Conservation (phyloP, 73 alveolate species). For the Breviolum minutum region DNA sequence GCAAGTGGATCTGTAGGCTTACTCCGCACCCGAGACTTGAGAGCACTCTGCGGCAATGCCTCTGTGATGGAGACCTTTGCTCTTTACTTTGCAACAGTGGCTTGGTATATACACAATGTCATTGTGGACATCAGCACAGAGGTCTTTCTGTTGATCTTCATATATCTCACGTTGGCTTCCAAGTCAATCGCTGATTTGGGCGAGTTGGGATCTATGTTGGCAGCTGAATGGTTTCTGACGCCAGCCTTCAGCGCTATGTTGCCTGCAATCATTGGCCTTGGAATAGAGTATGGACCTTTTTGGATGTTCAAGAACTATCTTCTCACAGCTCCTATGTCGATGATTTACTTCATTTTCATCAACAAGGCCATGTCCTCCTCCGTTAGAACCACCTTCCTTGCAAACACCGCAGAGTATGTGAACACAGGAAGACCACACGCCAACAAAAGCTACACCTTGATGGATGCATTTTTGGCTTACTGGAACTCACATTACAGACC, state of each 20-base stretch:
- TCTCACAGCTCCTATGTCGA: slow-evolving; percentile 68
- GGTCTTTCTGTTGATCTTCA: slow-evolving; percentile 74
- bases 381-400: slow-evolving; percentile 66
- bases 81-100: slow-evolving; percentile 83
- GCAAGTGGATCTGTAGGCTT: slow-evolving; percentile 91
- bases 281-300: slow-evolving; percentile 74
- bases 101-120: slow-evolving; percentile 91
- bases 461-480: slow-evolving; percentile 83
- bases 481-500: slow-evolving; percentile 92
- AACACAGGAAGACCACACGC: slow-evolving; percentile 89
- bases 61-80: slow-evolving; percentile 92
- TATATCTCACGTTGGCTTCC: slow-evolving; percentile 77
- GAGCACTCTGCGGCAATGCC: slow-evolving; percentile 76
- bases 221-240: slow-evolving; percentile 90
- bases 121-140: slow-evolving; percentile 88
- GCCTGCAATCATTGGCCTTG: slow-evolving; percentile 85
- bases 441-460: slow-evolving; percentile 83
- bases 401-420: slow-evolving; percentile 86
- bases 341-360: slow-evolving; percentile 75
- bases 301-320: slow-evolving; percentile 84
- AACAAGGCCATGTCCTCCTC: slow-evolving; percentile 94
- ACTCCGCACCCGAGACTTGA: slow-evolving; percentile 73
- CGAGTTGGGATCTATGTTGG: slow-evolving; percentile 88
- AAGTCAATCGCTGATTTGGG: slow-evolving; percentile 80
- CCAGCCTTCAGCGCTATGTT: slow-evolving; percentile 85